Base-by-base conservation (phyloP, 805 yeast species). In the Starmerella geochares region DNA sequence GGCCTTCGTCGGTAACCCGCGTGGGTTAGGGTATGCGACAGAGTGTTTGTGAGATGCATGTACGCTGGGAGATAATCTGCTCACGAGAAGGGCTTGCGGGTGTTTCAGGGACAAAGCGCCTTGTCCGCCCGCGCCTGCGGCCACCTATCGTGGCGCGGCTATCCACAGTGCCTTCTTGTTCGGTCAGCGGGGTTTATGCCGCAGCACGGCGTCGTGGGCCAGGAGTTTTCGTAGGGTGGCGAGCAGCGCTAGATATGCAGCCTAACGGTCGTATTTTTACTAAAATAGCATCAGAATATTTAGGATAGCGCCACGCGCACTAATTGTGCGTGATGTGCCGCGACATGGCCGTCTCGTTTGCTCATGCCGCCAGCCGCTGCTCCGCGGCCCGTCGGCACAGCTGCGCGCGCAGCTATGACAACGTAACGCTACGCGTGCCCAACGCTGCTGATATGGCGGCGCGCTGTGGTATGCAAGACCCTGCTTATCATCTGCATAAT, bases 401-500 rank as follows among this genome's bases (percentile, higher is more conserved):
- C 28, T 25, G 28, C 28, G 28, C n/a, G n/a, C n/a, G 28, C 28
- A 6, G 28, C 28, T 25, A 10, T 6, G 28, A 25, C 28, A 25
- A 7, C 10, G 28, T n/a, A n/a, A n/a, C n/a, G n/a, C n/a, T n/a
- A n/a, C n/a, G n/a, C n/a, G n/a, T n/a, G n/a, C n/a, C n/a, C n/a
- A n/a, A n/a, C n/a, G n/a, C n/a, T 14, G 33, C 43, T 25, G 43
- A 25, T 27, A 27, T 39, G 24, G 23, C 33, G 21, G 33, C 43
- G 32, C 43, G 16, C 33, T 27, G 33, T 25, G 43, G 43, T 27
- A 39, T 39, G 43, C 43, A 39, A 20, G 43, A 39, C 31, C 33
- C 43, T n/a, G 43, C 43, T 39, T 39, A 39, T 39, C 43, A 39
- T 39, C 33, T 39, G 43, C 43, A 39, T 39, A 39, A 39, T 39